Conservation (phyloP, 2,329 filamentous ascomycete species). For the Alternaria hordeiaustralica region DNA sequence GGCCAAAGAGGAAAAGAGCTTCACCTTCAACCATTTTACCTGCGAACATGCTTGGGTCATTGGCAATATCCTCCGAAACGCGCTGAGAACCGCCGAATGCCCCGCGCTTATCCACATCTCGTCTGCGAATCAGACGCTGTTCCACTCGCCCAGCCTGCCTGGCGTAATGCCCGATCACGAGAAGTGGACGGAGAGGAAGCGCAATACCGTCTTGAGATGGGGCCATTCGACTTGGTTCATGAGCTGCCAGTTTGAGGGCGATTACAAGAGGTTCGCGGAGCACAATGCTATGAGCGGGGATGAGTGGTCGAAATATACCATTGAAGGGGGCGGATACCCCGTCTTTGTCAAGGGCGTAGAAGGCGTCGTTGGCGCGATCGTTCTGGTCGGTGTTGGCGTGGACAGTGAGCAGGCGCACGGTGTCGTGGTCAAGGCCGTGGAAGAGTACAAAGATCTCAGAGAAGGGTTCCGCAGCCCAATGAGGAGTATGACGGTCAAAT, state of each 20-base stretch:
- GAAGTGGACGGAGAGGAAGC: constrained; percentile 68
- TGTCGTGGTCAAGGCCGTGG: constrained; percentile 73
- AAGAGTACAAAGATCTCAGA: constrained; percentile 56
- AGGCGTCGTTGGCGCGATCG: constrained; percentile 75
- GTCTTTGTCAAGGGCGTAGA: constrained; percentile 76
- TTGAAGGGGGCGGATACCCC: constrained; percentile 79
- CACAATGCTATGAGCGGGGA: constrained; percentile 67
- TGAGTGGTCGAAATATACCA: constrained; percentile 68
- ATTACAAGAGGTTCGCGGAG: constrained; percentile 69
- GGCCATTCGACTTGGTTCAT: constrained; percentile 74
- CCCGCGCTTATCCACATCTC: constrained; percentile 70
- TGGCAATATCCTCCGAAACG: constrained; percentile 67
- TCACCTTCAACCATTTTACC: constrained; percentile 65
- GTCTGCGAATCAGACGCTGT: constrained; percentile 69
- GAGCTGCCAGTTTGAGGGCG: constrained; percentile 71
- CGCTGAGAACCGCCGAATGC: constrained; percentile 63
- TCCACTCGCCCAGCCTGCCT: constrained; percentile 71
- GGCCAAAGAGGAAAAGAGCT: constrained; percentile 50
- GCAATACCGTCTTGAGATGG: constrained; percentile 73
- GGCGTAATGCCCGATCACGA: constrained; percentile 76
- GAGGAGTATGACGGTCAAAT: constrained; percentile 43
- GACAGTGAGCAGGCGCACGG: constrained; percentile 80
- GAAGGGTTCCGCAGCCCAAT: constrained; percentile 45
- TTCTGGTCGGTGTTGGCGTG: constrained; percentile 70
- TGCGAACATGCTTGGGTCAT: constrained; percentile 69